A percentile compares a stretch with the other conserved stretches of the same genome.
phyloP scores from a whole-genome alignment of 257 asterid species.

The Solanum microdontum region DNA sequence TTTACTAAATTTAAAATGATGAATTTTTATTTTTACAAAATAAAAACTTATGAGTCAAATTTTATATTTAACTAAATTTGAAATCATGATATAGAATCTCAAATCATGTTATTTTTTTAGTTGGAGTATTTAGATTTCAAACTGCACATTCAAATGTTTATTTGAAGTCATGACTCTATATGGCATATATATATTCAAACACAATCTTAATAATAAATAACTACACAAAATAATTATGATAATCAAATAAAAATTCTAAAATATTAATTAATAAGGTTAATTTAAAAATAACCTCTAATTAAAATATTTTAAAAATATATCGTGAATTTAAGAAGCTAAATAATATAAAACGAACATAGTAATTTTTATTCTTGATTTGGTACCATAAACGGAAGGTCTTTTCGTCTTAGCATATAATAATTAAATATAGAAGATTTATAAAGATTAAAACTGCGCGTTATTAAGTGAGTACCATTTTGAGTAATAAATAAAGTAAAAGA shows the following conservation, averaged over 20 bases:
- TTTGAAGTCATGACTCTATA: too few species aligned
- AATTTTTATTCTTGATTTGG: not conserved
- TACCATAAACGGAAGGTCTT: not conserved
- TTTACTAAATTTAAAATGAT: not conserved
- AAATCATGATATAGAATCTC: not conserved
- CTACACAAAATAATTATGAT: too few species aligned
- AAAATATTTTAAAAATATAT: not conserved
- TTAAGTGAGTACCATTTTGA: not conserved
- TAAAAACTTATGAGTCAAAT: not conserved
- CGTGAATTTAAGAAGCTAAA: not conserved
- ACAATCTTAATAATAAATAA: not conserved
- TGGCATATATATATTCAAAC: not conserved
- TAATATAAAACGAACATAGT: not conserved
- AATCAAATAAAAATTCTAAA: not conserved
- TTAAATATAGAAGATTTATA: not conserved
- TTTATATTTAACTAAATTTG: not conserved
- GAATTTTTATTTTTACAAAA: not conserved
- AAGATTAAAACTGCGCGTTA: not conserved
- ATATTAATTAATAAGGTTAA: not conserved
- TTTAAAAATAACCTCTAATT: not conserved
- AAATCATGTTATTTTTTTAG: too few species aligned
- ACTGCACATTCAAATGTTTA: fast-evolving
- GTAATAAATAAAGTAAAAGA: not conserved
- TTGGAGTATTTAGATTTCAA: too few species aligned
- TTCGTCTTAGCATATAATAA: not conserved